Evolutionary conservation across 495 filamentous ascomycete genomes (phyloP).

Genomic region (Xylaria nigripes): DNA sequence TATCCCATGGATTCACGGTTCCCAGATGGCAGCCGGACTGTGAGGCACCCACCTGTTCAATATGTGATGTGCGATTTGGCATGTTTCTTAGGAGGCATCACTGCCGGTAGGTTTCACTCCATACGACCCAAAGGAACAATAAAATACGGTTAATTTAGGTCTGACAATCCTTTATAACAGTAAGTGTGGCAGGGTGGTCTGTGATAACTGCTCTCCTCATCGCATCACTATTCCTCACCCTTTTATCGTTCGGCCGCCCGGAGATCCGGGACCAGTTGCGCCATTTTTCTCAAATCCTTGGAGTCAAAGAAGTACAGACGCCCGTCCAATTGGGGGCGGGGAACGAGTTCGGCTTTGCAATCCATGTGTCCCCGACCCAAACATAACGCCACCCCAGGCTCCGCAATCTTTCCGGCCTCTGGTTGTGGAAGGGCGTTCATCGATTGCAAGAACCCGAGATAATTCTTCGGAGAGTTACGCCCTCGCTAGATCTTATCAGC

Average conservation of each 20-base stretch:
- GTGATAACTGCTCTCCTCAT: conserved; percentile 84
- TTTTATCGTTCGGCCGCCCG: conserved; percentile 81
- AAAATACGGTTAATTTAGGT: neutral
- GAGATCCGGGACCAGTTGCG: conserved; percentile 36
- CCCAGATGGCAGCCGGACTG: conserved; percentile 83
- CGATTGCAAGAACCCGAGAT: conserved; percentile 27
- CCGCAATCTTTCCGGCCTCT: conserved; percentile 15
- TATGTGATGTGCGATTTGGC: conserved; percentile 67
- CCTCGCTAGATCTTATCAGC: conserved; percentile 12
- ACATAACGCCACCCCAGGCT: conserved; percentile 54
- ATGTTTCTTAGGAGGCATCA: conserved; percentile 91
- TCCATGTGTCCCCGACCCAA: conserved; percentile 88
- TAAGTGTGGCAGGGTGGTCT: conserved; percentile 94
- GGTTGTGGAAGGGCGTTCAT: conserved; percentile 7
- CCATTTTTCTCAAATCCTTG: conserved; percentile 28
- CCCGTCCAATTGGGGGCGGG: conserved; percentile 55
- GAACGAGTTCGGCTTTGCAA: conserved; percentile 89
- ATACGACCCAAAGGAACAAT: neutral
- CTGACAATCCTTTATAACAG: conserved; percentile 34
- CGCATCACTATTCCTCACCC: conserved; percentile 89
- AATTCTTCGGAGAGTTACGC: conserved; percentile 16
- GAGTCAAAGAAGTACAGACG: conserved; percentile 40
- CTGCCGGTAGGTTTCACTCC: conserved; percentile 52
- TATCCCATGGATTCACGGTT: conserved; percentile 34
- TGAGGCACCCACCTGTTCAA: conserved; percentile 70